These are phyloP conservation scores for Porodaedalea pini DNA, from an alignment of 1,284 basidiomycete species.

Conservation along the genomic window DNA sequence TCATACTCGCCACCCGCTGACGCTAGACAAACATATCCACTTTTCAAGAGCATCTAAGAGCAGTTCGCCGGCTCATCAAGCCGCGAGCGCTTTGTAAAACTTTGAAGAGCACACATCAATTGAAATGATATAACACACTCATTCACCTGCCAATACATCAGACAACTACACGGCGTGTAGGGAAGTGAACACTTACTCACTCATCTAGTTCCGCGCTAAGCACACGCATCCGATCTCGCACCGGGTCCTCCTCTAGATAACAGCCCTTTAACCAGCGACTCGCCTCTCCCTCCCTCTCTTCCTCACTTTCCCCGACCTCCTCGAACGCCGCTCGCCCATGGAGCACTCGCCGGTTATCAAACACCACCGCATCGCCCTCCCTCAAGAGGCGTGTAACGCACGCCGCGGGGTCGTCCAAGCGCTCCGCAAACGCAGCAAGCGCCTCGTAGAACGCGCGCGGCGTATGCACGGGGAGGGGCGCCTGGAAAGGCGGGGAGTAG, in stretches of 20 bases:
- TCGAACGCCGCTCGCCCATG: slow-evolving; percentile 84
- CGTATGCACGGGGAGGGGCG: slow-evolving; percentile 57
- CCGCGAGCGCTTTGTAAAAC: no score
- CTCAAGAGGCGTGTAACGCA: slow-evolving; percentile 66
- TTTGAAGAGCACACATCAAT: not conserved
- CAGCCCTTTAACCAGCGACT: slow-evolving; percentile 84
- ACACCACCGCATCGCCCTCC: slow-evolving; percentile 87
- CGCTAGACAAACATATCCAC: no score
- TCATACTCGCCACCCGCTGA: no score
- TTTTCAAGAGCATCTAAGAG: no score
- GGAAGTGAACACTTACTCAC: not conserved
- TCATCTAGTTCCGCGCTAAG: not conserved
- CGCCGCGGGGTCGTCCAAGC: slow-evolving; percentile 55
- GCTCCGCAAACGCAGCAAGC: slow-evolving; percentile 56
- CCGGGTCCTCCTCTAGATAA: slow-evolving; percentile 78
- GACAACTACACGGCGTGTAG: not conserved
- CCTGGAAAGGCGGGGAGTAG: slow-evolving; percentile 96
- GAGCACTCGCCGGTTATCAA: slow-evolving; percentile 91
- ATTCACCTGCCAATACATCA: not conserved
- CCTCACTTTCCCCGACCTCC: slow-evolving; percentile 21
- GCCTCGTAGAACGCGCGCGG: slow-evolving; percentile 63
- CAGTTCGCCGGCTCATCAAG: no score
- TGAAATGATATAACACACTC: not conserved
- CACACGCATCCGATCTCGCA: slow-evolving; percentile 59
- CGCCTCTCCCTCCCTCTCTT: slow-evolving; percentile 50